Percentiles rank a stretch among this genome's conserved stretches.
Conservation (phyloP, 805 yeast genomes). For the Isabelozyma rhagii region DNA sequence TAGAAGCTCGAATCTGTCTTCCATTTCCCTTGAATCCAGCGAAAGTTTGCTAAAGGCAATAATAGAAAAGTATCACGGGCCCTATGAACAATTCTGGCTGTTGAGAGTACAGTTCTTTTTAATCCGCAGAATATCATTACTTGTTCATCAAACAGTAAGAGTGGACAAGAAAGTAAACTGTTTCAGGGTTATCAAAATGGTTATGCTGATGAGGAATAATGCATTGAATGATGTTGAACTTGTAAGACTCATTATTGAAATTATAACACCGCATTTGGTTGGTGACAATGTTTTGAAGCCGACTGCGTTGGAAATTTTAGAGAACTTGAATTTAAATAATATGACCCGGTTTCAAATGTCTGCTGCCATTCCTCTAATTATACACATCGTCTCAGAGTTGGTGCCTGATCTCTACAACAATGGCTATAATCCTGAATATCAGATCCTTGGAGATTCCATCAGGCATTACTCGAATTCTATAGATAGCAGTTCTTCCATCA, state of each 20-base stretch:
- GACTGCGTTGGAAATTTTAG: not conserved
- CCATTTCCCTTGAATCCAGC: slow-evolving; percentile 22
- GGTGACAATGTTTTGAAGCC: not conserved
- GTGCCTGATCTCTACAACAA: not conserved
- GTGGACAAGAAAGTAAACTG: slow-evolving; percentile 15
- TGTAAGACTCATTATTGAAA: slow-evolving; percentile 12
- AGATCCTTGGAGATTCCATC: not conserved
- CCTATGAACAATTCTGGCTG: slow-evolving; percentile 29
- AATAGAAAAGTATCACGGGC: slow-evolving; percentile 16
- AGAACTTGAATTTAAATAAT: too few species aligned
- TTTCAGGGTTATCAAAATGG: slow-evolving; percentile 36
- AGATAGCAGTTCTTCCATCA: not conserved
- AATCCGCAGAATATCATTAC: slow-evolving; percentile 24
- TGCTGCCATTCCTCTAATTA: not conserved
- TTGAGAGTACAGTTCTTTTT: slow-evolving; percentile 33
- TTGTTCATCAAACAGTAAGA: slow-evolving; percentile 16
- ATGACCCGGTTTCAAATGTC: not conserved
- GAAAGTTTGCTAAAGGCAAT: slow-evolving; percentile 21
- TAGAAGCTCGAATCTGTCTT: slow-evolving; percentile 6
- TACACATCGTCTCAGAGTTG: not conserved
- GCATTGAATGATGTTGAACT: slow-evolving; percentile 14
- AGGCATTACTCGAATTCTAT: not conserved
- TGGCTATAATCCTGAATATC: not conserved
- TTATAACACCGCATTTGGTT: slow-evolving; percentile 10
- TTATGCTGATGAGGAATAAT: slow-evolving; percentile 23